Evolutionary conservation across 1,284 basidiomycete genomes (phyloP).

Genomic region (Cystobasidiaceae sp.): DNA sequence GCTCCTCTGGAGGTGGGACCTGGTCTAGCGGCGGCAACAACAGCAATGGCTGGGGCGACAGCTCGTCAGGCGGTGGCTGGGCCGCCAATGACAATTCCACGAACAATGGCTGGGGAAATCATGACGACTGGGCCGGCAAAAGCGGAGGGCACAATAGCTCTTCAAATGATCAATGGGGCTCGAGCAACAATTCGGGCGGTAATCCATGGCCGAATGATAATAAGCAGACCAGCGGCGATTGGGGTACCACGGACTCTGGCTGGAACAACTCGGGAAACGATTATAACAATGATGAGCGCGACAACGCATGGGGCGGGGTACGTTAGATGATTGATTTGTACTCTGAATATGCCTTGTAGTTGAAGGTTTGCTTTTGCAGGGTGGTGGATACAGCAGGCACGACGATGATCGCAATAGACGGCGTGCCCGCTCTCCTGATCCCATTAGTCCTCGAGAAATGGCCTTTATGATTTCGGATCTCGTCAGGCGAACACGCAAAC

Average conservation of each 20-base stretch:
- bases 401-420: neutral
- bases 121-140: neutral
- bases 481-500: too few relatives aligned
- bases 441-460: conserved; percentile 5
- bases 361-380: too few relatives aligned
- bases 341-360: too few relatives aligned
- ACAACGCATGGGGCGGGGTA: neutral
- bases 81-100: too few relatives aligned
- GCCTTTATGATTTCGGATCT: neutral
- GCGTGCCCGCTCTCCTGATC: neutral
- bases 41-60: too few relatives aligned
- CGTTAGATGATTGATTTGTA: neutral
- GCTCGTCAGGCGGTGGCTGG: too few relatives aligned
- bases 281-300: too few relatives aligned
- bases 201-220: too few relatives aligned
- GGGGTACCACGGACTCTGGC: neutral
- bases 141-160: neutral
- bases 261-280: neutral
- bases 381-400: neutral
- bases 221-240: neutral
- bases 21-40: too few relatives aligned
- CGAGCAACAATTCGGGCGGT: too few relatives aligned
- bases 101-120: neutral
- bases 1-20: neutral
- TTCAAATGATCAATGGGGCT: too few relatives aligned